Percentiles rank a stretch among this genome's conserved stretches.
phyloP scores from a whole-genome alignment of 768 basidiomycete species.

The Mrakia gelida region DNA sequence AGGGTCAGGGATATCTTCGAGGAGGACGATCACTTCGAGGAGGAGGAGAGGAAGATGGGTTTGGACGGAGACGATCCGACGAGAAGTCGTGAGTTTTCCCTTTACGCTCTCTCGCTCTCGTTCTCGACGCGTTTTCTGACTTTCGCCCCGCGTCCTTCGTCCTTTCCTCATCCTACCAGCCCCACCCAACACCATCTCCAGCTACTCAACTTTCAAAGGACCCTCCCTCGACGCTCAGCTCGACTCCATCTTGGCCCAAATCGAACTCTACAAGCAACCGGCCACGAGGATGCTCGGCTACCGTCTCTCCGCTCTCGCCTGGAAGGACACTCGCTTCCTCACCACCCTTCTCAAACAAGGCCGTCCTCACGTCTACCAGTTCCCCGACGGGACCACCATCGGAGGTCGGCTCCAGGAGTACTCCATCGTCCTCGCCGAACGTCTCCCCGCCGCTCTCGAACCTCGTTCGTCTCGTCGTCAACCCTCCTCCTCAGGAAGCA shows the following conservation, averaged over 20 bases:
- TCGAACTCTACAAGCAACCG: neutral
- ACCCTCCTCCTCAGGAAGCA: neutral
- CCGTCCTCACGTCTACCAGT: neutral
- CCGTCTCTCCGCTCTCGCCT: slow-evolving; percentile 4
- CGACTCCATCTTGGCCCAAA: neutral
- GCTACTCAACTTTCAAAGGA: neutral
- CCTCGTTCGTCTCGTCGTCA: neutral
- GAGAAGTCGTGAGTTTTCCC: neutral
- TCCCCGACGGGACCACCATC: slow-evolving; percentile 17
- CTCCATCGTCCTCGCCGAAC: slow-evolving; percentile 18
- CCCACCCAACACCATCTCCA: neutral
- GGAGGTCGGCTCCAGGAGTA: slow-evolving; percentile 7
- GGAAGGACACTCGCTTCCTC: neutral
- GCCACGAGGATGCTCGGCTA: neutral
- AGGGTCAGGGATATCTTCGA: neutral
- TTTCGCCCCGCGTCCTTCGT: neutral
- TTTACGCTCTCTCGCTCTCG: neutral
- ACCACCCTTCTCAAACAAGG: neutral
- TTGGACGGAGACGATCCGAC: neutral
- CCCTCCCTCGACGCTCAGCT: neutral
- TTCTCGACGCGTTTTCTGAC: neutral
- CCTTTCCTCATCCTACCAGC: neutral
- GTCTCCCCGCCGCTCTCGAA: slow-evolving; percentile 17
- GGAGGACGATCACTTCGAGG: neutral
- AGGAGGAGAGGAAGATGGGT: neutral